Evolutionary conservation across 345 rosid species (phyloP).

Genomic region (Bretschneidera sinensis): DNA sequence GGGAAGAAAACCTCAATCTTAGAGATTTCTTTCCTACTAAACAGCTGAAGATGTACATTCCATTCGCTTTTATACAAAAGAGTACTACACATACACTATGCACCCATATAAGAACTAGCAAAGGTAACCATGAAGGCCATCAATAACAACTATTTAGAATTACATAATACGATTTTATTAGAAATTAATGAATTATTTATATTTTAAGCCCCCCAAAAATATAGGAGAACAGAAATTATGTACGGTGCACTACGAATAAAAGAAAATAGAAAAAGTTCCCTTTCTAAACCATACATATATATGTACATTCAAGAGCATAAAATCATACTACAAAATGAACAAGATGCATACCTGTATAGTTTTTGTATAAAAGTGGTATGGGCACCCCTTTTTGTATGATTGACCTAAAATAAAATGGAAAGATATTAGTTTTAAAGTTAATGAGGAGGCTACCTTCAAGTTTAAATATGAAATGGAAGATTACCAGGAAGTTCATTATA

Average conservation of each 20-base stretch:
- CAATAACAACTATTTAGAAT: no score
- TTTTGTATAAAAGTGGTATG: constrained; percentile 28
- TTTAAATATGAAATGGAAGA: background rate
- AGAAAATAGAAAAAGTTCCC: background rate
- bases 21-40: no score
- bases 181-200: background rate
- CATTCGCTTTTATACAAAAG: no score
- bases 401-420: constrained; percentile 23
- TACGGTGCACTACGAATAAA: no score
- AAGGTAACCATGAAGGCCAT: no score
- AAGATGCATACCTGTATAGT: constrained; percentile 24
- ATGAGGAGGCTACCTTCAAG: no score
- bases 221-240: background rate
- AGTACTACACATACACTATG: no score
- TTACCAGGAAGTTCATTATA: constrained; percentile 1
- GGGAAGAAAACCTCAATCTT: no score
- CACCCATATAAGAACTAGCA: no score
- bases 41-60: no score
- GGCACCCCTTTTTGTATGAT: constrained; percentile 32
- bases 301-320: background rate
- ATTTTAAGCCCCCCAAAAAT: background rate
- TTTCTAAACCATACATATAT: background rate
- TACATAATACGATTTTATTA: no score
- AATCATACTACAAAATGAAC: background rate
- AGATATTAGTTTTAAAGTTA: no score